Evolutionary conservation across 805 yeast genomes (phyloP), one percentile per base, ranked within the genome.

Genomic region (Nakazawaea molendinolei): DNA sequence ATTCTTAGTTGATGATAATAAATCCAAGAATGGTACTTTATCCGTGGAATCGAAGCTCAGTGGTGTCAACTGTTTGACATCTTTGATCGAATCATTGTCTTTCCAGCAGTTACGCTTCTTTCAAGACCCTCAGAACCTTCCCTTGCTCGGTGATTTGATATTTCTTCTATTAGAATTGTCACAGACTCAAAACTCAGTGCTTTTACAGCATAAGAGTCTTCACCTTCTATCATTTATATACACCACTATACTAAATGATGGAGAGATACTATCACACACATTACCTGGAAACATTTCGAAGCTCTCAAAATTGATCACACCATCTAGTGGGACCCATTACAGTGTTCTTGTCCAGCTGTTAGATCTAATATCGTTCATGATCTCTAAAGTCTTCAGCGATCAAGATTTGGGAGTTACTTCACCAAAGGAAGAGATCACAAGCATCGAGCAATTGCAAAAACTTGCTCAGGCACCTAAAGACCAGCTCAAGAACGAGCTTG

Each of bases 271-370:
- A 3, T 69, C 77, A 0, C 60, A 63, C 44, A 61, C 73, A 33
- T 47, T 72, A 15, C 79, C 79, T 0, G 78, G 78, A 3, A 69
- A 59, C 26, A 66, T 72, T 0, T 72, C 79, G 0, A 44, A 56
- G 0, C 44, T 71, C 27, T 55, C 68, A 2, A 72, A 67, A 37
- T 41, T 68, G 5, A 38, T 69, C 0, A 36, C 52, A 0, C 40
- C 46, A n/a, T 47, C 40, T 7, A 51, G 58, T 3, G 61, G 63
- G 1, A 53, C 62, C 1, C 69, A 70, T 36, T 65, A 58, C 36
- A 53, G 57, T 13, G 65, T 69, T 0, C 39, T 61, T 1, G 44
- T 52, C 1, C 42, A 54, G 15, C 34, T 59, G 0, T 29, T 71
- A n/a, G 35, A 49, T 1, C 41, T 63, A 0, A 38, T 71, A 20